phyloP scores from a whole-genome alignment of 2,329 filamentous ascomycete species.

The Podosphaera xanthii region DNA sequence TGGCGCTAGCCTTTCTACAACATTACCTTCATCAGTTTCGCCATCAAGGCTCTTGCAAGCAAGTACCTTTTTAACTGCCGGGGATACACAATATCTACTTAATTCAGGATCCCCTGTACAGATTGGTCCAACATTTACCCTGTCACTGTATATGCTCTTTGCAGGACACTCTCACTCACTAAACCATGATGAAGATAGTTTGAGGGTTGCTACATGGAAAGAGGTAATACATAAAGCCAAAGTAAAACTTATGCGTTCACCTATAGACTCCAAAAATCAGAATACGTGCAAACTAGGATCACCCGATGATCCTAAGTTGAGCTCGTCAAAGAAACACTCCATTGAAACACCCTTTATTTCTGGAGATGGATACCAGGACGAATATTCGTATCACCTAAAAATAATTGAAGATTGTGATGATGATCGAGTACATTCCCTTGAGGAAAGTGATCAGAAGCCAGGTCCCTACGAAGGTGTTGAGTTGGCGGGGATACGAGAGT shows the following conservation, averaged over 20 bases:
- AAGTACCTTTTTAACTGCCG: slow-evolving; percentile 70
- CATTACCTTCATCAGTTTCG: slow-evolving; percentile 60
- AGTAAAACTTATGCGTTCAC: slow-evolving; percentile 36
- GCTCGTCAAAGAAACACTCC: background rate
- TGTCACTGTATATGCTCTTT: slow-evolving; percentile 93
- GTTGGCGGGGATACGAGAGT: slow-evolving; percentile 40
- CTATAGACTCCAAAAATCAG: slow-evolving; percentile 5
- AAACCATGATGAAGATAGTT: slow-evolving; percentile 12
- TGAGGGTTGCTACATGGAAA: slow-evolving; percentile 51
- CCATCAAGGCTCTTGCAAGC: slow-evolving; percentile 80
- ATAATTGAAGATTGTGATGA: slow-evolving; percentile 52
- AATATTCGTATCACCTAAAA: slow-evolving; percentile 47
- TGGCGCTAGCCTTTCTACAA: slow-evolving; percentile 64
- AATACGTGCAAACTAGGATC: no score
- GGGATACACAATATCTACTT: slow-evolving; percentile 60
- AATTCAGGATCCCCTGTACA: slow-evolving; percentile 43
- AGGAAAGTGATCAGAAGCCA: slow-evolving; percentile 29
- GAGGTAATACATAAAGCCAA: slow-evolving; percentile 87
- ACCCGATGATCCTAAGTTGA: background rate
- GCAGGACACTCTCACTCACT: slow-evolving; percentile 43
- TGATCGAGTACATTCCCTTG: slow-evolving; percentile 41
- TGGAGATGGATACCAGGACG: slow-evolving; percentile 17
- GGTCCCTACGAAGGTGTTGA: slow-evolving; percentile 35
- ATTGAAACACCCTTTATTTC: slow-evolving; percentile 5
- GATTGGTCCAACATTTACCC: slow-evolving; percentile 64